phyloP scores from a whole-genome alignment of 192 early-diverging fungal species.

The Radiomyces spectabilis region DNA sequence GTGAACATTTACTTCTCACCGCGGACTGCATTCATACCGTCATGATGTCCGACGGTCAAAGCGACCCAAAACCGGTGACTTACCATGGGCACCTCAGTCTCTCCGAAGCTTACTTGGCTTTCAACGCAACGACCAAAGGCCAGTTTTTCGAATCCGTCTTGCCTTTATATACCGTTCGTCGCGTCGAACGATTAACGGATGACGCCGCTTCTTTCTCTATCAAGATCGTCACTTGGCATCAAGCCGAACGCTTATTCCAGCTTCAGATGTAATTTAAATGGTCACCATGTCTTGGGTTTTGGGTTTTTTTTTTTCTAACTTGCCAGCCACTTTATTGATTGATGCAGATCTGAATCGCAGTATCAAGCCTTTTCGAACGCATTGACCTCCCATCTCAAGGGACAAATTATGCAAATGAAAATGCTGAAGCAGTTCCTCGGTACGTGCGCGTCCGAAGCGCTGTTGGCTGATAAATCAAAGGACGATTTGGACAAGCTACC shows the following conservation, averaged over 20 bases:
- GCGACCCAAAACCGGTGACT: slow-evolving; percentile 5
- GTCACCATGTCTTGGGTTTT: background rate
- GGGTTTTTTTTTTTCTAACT: background rate
- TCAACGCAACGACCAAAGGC: slow-evolving; percentile 52
- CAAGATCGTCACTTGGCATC: slow-evolving; percentile 24
- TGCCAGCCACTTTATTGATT: background rate
- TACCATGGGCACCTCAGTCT: slow-evolving; percentile 63
- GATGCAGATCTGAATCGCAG: slow-evolving; percentile 26
- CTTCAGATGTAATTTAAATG: slow-evolving; percentile 37
- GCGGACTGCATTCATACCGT: slow-evolving; percentile 51
- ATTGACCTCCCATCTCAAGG: slow-evolving; percentile 64
- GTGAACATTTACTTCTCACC: slow-evolving; percentile 67
- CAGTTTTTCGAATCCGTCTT: slow-evolving; percentile 50
- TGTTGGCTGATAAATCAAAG: slow-evolving; percentile 41
- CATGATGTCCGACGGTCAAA: background rate
- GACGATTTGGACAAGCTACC: slow-evolving; percentile 41
- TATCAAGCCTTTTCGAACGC: slow-evolving; percentile 79
- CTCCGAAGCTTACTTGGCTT: slow-evolving; percentile 73
- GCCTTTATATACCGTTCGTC: slow-evolving; percentile 72
- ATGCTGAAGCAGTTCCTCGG: slow-evolving; percentile 69
- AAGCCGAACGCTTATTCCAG: slow-evolving; percentile 6
- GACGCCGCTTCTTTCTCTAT: slow-evolving; percentile 21
- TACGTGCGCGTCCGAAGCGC: slow-evolving; percentile 77
- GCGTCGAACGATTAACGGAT: slow-evolving; percentile 67
- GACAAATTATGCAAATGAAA: slow-evolving; percentile 75